Evolutionary conservation across 495 filamentous ascomycete species (phyloP).

Genomic region (Hypoxylon perforatum): DNA sequence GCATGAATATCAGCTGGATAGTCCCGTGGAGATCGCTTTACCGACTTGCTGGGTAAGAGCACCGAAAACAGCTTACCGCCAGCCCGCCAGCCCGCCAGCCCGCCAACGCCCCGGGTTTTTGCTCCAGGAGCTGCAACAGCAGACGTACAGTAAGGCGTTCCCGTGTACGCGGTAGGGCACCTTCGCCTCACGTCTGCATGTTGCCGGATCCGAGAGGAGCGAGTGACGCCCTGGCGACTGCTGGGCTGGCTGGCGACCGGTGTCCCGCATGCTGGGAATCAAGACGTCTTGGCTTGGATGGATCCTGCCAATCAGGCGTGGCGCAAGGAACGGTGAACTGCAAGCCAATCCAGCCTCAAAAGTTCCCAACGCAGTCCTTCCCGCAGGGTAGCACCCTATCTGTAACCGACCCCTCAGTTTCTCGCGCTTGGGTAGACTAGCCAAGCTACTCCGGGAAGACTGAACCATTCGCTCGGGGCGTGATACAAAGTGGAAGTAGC

Average conservation of each 20-base stretch:
- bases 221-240: too few species aligned
- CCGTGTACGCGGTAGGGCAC: slow-evolving; percentile 40
- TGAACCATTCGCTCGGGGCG: slow-evolving; percentile 41
- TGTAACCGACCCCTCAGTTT: slow-evolving; percentile 42
- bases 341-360: slow-evolving; percentile 42
- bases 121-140: slow-evolving; percentile 24
- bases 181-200: slow-evolving; percentile 43
- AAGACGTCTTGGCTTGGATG: slow-evolving; percentile 34
- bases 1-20: slow-evolving; percentile 16
- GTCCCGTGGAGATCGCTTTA: slow-evolving; percentile 34
- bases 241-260: slow-evolving; percentile 9
- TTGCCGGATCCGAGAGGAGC: slow-evolving; percentile 39
- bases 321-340: slow-evolving; percentile 32
- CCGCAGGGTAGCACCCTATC: slow-evolving; percentile 39
- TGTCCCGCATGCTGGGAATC: slow-evolving; percentile 36
- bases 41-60: slow-evolving; percentile 38
- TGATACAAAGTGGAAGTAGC: too few species aligned
- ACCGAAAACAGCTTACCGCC: slow-evolving; percentile 22
- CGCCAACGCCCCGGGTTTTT: slow-evolving; percentile 19
- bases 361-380: slow-evolving; percentile 28
- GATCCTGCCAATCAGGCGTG: slow-evolving; percentile 33
- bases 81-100: too few species aligned
- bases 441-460: slow-evolving; percentile 40
- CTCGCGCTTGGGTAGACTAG: slow-evolving; percentile 33
- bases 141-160: slow-evolving; percentile 34